Evolutionary conservation across 345 rosid species (phyloP).

Genomic region (Clausena lansium): DNA sequence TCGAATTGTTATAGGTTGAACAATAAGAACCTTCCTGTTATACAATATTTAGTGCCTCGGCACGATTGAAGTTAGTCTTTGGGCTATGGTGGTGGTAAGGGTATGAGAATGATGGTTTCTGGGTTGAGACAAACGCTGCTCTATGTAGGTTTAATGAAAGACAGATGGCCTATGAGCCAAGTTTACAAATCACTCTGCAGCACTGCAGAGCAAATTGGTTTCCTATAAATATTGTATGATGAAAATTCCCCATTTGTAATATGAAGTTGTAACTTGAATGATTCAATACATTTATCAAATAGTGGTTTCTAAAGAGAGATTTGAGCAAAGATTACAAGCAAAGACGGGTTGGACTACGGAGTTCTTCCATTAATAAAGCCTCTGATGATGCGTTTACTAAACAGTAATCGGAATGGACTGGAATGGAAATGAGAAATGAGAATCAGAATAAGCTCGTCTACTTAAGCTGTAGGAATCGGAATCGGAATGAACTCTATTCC

Average conservation of each 20-base stretch:
- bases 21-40: conserved; percentile 68
- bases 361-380: too few species aligned
- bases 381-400: too few species aligned
- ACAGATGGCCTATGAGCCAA: conserved; percentile 68
- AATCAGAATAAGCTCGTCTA: too few species aligned
- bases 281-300: conserved; percentile 17
- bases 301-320: conserved; percentile 4
- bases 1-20: conserved; percentile 63
- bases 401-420: too few species aligned
- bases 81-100: conserved; percentile 86
- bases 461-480: too few species aligned
- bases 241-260: conserved; percentile 52
- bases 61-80: conserved; percentile 59
- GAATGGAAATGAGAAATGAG: too few species aligned
- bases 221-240: conserved; percentile 43
- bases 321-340: too few species aligned
- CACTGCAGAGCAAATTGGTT: conserved; percentile 51
- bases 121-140: conserved; percentile 55
- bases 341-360: too few species aligned
- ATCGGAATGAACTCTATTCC: too few species aligned
- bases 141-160: conserved; percentile 53
- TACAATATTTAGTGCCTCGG: conserved; percentile 82
- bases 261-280: background rate
- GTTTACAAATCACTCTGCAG: conserved; percentile 60
- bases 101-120: conserved; percentile 37